A percentile compares a stretch with the other conserved stretches of the same genome.
phyloP scores from a whole-genome alignment of 140 eudicot species.

The Cichorium intybus region DNA sequence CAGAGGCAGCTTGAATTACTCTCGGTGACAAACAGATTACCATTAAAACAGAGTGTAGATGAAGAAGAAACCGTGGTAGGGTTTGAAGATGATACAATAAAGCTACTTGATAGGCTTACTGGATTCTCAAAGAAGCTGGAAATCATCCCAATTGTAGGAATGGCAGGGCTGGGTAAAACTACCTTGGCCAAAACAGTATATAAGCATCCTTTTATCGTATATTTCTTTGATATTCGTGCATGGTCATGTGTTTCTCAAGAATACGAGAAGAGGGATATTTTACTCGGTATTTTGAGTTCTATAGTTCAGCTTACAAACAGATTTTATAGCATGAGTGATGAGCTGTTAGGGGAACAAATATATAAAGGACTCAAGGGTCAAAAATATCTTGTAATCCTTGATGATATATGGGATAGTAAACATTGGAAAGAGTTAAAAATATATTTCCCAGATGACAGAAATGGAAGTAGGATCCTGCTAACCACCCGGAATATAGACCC shows the following conservation, averaged over 20 bases:
- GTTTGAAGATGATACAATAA: slow-evolving; percentile 36
- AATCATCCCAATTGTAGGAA: slow-evolving; percentile 38
- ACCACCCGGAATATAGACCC: slow-evolving; percentile 30
- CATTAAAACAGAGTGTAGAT: slow-evolving; percentile 14
- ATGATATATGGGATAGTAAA: slow-evolving; percentile 38
- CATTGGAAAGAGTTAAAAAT: slow-evolving; percentile 24
- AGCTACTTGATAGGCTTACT: slow-evolving; percentile 31
- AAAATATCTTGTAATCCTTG: slow-evolving; percentile 36
- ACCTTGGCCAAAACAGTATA: slow-evolving; percentile 40
- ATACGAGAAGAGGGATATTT: slow-evolving; percentile 35
- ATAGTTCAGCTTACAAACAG: not conserved
- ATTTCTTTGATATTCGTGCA: slow-evolving; percentile 31
- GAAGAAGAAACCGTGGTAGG: slow-evolving; percentile 40
- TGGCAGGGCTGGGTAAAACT: slow-evolving; percentile 55
- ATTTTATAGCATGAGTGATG: slow-evolving; percentile 15
- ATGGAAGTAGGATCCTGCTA: slow-evolving; percentile 36
- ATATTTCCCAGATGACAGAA: slow-evolving; percentile 31
- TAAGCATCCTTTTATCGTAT: slow-evolving; percentile 23
- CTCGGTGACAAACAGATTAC: slow-evolving; percentile 13
- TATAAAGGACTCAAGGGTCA: slow-evolving; percentile 25
- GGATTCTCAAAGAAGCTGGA: slow-evolving; percentile 28
- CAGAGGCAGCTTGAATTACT: slow-evolving; percentile 26
- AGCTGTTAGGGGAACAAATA: slow-evolving; percentile 26
- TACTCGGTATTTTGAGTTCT: slow-evolving; percentile 27
- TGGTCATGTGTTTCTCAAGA: slow-evolving; percentile 44